Conservation (phyloP, 345 rosid species). For the Hibiscus mutabilis region DNA sequence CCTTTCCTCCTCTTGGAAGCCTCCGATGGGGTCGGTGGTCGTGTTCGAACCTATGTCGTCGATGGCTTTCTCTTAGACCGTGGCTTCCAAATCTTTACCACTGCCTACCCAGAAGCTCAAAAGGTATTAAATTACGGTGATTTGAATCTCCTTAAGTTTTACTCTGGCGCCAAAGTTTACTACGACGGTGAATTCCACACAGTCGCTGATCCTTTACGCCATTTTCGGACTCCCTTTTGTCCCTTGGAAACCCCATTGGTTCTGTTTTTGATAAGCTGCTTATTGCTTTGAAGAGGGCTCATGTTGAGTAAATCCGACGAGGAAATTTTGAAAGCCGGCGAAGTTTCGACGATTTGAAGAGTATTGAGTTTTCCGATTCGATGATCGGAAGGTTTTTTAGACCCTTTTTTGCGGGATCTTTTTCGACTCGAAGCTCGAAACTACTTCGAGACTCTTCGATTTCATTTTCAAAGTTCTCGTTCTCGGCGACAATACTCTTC, state of each 20-base stretch:
- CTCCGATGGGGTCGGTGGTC: slow-evolving; percentile 67
- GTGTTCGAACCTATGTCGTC: slow-evolving; percentile 49
- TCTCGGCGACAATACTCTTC: slow-evolving; percentile 83
- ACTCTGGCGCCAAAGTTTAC: slow-evolving; percentile 59
- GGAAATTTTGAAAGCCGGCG: slow-evolving; percentile 39
- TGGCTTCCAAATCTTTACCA: slow-evolving; percentile 95
- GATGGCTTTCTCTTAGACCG: slow-evolving; percentile 83
- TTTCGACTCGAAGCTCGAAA: slow-evolving; percentile 62
- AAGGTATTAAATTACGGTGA: slow-evolving; percentile 60
- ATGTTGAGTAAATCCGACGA: slow-evolving; percentile 54
- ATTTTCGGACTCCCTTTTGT: slow-evolving; percentile 56
- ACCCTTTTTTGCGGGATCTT: slow-evolving; percentile 88
- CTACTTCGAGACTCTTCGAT: slow-evolving; percentile 75
- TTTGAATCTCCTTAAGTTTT: slow-evolving; percentile 52
- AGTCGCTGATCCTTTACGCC: slow-evolving; percentile 83
- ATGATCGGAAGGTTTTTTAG: slow-evolving; percentile 51
- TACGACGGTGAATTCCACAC: slow-evolving; percentile 59
- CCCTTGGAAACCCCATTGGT: slow-evolving; percentile 72
- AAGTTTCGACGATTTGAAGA: slow-evolving; percentile 46
- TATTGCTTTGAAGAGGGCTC: slow-evolving; percentile 59
- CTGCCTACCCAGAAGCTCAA: slow-evolving; percentile 83
- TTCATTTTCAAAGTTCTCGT: slow-evolving; percentile 86
- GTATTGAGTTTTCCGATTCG: slow-evolving; percentile 61
- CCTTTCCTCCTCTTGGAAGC: slow-evolving; percentile 39
- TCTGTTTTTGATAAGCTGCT: slow-evolving; percentile 61